Conservation (phyloP, 768 basidiomycete species). For the Termitomyces sp. region DNA sequence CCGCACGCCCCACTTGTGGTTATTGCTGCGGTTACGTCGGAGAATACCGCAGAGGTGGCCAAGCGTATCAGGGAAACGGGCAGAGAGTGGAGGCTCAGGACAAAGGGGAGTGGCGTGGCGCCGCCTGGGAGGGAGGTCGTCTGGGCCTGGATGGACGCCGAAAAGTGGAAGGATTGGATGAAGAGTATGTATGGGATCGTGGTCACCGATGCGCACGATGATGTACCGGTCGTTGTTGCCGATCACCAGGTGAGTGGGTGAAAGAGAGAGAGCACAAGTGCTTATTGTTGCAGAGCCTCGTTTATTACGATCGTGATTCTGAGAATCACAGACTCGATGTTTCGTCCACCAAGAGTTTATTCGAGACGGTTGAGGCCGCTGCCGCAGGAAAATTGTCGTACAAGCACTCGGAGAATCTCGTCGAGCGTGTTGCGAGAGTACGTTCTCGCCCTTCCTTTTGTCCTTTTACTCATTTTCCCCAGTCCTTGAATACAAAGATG, state of each 20-base stretch:
- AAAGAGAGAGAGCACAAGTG: background rate
- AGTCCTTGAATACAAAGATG: slow-evolving; percentile 41
- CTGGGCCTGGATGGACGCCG: slow-evolving; percentile 87
- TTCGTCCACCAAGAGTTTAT: slow-evolving; percentile 45
- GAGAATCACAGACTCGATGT: slow-evolving; percentile 51
- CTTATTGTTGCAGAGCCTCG: slow-evolving; percentile 40
- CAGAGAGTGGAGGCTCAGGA: slow-evolving; percentile 51
- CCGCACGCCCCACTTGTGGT: slow-evolving; percentile 73
- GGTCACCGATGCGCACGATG: slow-evolving; percentile 18
- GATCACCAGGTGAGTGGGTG: slow-evolving; percentile 63
- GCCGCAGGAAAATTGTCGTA: slow-evolving; percentile 40
- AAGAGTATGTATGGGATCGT: slow-evolving; percentile 85
- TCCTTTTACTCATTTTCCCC: background rate
- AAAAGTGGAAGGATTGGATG: slow-evolving; percentile 83
- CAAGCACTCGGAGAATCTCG: slow-evolving; percentile 63
- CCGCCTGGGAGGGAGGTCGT: slow-evolving; percentile 60
- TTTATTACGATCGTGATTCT: slow-evolving; percentile 74
- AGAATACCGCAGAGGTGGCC: slow-evolving; percentile 34
- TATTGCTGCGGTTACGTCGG: slow-evolving; percentile 48
- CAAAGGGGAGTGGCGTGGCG: slow-evolving; percentile 35
- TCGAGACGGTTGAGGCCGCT: slow-evolving; percentile 66
- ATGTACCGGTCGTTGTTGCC: slow-evolving; percentile 59
- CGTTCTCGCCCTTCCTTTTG: background rate
- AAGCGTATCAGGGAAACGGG: slow-evolving; percentile 47
- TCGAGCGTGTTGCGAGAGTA: slow-evolving; percentile 66